Conservation (phyloP, 306 rosid genomes). For the Luffa aegyptiaca region DNA sequence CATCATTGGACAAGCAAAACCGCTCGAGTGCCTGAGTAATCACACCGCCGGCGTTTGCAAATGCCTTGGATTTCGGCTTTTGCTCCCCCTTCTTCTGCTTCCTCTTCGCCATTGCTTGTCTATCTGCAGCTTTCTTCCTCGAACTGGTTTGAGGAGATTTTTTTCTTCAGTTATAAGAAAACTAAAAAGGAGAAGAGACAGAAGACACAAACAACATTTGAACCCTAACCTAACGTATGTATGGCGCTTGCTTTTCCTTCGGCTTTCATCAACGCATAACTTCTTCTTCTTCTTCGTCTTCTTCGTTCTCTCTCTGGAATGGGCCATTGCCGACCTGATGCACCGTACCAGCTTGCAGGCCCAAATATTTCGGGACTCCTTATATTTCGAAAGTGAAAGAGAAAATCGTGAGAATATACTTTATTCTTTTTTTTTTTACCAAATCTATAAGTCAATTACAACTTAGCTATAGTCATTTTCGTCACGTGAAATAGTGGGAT, state of each 20-base stretch:
- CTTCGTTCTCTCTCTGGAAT: neutral
- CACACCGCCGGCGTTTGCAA: conserved; percentile 22
- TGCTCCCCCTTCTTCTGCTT: conserved; percentile 8
- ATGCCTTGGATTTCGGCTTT: conserved; percentile 9
- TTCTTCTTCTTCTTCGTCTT: neutral
- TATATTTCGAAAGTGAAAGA: neutral
- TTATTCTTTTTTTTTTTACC: too few species aligned
- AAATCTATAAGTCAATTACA: too few species aligned
- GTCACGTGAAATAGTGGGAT: too few species aligned
- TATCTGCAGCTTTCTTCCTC: neutral
- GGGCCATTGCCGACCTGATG: neutral
- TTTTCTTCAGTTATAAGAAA: neutral
- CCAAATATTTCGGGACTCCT: neutral
- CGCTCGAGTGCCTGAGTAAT: conserved; percentile 16
- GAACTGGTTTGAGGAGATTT: neutral
- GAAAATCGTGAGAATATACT: neutral
- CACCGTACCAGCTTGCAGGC: neutral
- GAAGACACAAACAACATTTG: neutral
- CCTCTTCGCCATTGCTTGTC: conserved; percentile 16
- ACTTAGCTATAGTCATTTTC: too few species aligned
- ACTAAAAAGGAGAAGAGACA: neutral
- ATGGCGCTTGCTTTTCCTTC: neutral
- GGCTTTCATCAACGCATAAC: neutral
- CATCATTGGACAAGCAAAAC: conserved; percentile 32
- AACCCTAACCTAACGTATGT: neutral